Base-by-base conservation (phyloP, 306 rosid genomes). In the Trichosanthes truncata region DNA sequence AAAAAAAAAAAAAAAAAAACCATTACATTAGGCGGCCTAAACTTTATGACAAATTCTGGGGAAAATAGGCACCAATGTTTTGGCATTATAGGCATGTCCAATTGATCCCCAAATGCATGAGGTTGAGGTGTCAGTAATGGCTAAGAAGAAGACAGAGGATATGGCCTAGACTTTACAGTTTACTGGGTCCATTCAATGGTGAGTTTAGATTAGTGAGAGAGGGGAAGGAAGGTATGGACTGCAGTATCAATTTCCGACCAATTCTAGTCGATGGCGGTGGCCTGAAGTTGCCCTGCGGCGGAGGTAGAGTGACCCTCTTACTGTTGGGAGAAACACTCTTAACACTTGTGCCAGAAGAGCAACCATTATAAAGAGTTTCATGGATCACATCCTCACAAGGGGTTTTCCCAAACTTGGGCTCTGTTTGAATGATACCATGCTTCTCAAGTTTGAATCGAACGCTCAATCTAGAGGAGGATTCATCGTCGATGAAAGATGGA, bases 321-420 rank as follows among this genome's bases (percentile, higher is more conserved):
- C 97, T 86, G 84, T 91, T 93, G 4, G 98, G 97, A 81, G 98
- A 93, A 83, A 88, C 83, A 23, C 89, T 90, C 86, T 89, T 91
- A 75, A 93, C 77, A 49, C 89, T 89, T 0, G 91, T 49, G 63
- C 36, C 74, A 4, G 98, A 86, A 76, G 94, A 81, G 79, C 93
- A 82, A 40, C 85, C 89, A 41, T 71, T 85, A 3, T 80, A 78
- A 26, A 89, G 87, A 79, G 84, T 82, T 59, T 88, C 96, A 0
- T 89, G 89, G 84, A 89, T 85, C 82, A 86, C 93, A 33, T 90
- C 94, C 23, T 89, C 97, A 3, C 84, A 51, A 25, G 82, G 26
- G 41, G 81, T 81, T 67, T 87, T 87, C 78, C 85, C 97, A 23
- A 85, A 78, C 72, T 82, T 90, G 33, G 88, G 76, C 43, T 87